Conservation (phyloP, 2,329 filamentous ascomycete species). For the Colletotrichum caudatum region DNA sequence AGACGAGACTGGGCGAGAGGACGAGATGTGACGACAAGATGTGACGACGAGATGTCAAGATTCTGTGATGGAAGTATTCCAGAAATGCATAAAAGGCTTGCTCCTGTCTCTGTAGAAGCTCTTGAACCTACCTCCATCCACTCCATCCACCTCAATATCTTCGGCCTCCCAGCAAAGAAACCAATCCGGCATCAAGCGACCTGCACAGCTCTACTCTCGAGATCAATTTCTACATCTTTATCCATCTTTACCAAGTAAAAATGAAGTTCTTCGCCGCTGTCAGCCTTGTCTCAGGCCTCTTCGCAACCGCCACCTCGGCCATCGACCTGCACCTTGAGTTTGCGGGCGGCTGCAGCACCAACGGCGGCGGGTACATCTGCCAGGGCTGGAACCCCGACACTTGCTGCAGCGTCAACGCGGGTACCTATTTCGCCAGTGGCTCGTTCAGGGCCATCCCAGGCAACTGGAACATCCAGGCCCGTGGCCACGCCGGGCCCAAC, state of each 20-base stretch:
- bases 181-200: slow-evolving; percentile 17
- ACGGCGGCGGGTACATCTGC: slow-evolving; percentile 17
- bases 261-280: slow-evolving; percentile 23
- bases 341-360: slow-evolving; percentile 33
- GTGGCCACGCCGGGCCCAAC: slow-evolving; percentile 29
- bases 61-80: slow-evolving; percentile 1
- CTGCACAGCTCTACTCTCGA: slow-evolving; percentile 1
- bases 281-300: slow-evolving; percentile 32
- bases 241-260: slow-evolving; percentile 25
- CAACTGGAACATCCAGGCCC: slow-evolving; percentile 25
- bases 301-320: slow-evolving; percentile 32
- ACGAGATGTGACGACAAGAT: slow-evolving; percentile 1
- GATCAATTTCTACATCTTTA: slow-evolving; percentile 16
- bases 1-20: slow-evolving; percentile 5
- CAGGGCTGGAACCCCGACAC: slow-evolving; percentile 7
- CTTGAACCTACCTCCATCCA: slow-evolving; percentile 7
- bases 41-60: no score
- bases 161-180: slow-evolving; percentile 5
- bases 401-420: slow-evolving; percentile 33
- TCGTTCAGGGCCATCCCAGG: slow-evolving; percentile 28
- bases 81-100: slow-evolving; percentile 29
- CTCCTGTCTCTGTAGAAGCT: slow-evolving; percentile 16
- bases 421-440: slow-evolving; percentile 23
- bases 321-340: slow-evolving; percentile 33
- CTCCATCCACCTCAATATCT: slow-evolving; percentile 18